phyloP scores from a whole-genome alignment of 2,329 filamentous ascomycete species.

The Claviceps quebecensis region DNA sequence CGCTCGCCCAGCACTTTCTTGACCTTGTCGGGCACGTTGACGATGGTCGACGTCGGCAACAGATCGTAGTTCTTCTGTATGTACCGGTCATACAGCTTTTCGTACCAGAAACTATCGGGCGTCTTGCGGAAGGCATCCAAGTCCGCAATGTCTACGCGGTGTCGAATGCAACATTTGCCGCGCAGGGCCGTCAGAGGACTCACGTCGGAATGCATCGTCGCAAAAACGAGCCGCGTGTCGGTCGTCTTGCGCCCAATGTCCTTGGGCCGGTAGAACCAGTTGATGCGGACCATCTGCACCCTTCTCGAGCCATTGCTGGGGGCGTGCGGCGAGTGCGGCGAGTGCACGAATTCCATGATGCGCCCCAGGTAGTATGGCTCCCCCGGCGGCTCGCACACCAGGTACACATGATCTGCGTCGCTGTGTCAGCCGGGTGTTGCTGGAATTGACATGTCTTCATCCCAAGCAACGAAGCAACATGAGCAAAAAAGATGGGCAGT shows the following conservation, averaged over 20 bases:
- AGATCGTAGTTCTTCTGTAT: slow-evolving; percentile 97
- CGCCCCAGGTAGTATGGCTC: slow-evolving; percentile 96
- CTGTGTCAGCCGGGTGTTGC: slow-evolving; percentile 6
- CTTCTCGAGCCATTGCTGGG: slow-evolving; percentile 56
- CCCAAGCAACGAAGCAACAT: not conserved
- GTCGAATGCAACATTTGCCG: slow-evolving; percentile 82
- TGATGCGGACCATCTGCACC: slow-evolving; percentile 80
- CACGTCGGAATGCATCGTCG: slow-evolving; percentile 96
- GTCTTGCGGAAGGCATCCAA: slow-evolving; percentile 73
- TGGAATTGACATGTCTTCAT: slow-evolving; percentile 4
- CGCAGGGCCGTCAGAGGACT: slow-evolving; percentile 84
- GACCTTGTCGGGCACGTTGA: slow-evolving; percentile 90
- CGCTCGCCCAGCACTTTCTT: slow-evolving; percentile 92
- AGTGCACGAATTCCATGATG: slow-evolving; percentile 94
- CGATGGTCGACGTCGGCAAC: slow-evolving; percentile 79
- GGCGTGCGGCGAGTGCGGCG: slow-evolving; percentile 58
- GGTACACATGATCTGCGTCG: slow-evolving; percentile 63
- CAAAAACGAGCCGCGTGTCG: slow-evolving; percentile 83
- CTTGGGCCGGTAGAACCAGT: slow-evolving; percentile 96
- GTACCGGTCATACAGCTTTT: slow-evolving; percentile 94
- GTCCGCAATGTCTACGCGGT: slow-evolving; percentile 72
- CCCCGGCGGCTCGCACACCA: slow-evolving; percentile 91
- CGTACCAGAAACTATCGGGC: slow-evolving; percentile 88
- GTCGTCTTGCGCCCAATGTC: slow-evolving; percentile 87
- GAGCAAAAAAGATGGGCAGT: no score